Percentiles rank a stretch among this genome's conserved stretches.
Evolutionary conservation across 805 yeast species (phyloP).

Genomic region (Lipomyces sp.): DNA sequence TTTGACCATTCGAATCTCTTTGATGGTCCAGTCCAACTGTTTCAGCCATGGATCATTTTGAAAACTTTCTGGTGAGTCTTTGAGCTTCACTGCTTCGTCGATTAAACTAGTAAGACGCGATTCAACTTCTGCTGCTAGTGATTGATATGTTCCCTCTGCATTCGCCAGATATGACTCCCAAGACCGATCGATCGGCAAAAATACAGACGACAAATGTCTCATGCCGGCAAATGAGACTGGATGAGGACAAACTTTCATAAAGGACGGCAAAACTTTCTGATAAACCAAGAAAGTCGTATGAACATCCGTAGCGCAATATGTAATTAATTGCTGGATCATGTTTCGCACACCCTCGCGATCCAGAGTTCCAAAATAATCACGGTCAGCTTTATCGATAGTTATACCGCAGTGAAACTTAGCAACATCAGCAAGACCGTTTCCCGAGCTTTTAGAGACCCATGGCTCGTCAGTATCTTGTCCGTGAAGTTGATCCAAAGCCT

Average conservation of each 20-base stretch:
- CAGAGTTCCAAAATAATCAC: slow-evolving; percentile 60
- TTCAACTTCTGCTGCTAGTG: slow-evolving; percentile 55
- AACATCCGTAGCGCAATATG: slow-evolving; percentile 86
- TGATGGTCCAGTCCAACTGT: slow-evolving; percentile 83
- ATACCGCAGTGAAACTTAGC: slow-evolving; percentile 74
- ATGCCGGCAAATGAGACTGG: slow-evolving; percentile 92
- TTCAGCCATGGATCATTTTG: slow-evolving; percentile 79
- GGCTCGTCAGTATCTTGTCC: slow-evolving; percentile 46
- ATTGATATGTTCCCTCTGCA: slow-evolving; percentile 66
- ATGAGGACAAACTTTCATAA: slow-evolving; percentile 71
- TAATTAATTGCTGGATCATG: slow-evolving; percentile 59
- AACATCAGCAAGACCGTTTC: slow-evolving; percentile 77
- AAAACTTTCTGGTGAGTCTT: slow-evolving; percentile 39
- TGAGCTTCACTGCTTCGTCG: slow-evolving; percentile 51
- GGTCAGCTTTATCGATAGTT: slow-evolving; percentile 57
- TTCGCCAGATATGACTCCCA: slow-evolving; percentile 72
- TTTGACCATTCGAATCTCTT: slow-evolving; percentile 53
- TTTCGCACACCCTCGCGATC: slow-evolving; percentile 54
- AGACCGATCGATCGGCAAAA: slow-evolving; percentile 68
- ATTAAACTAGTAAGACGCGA: slow-evolving; percentile 58
- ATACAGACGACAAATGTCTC: slow-evolving; percentile 64
- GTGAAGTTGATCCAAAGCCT: background rate
- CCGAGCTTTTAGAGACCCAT: slow-evolving; percentile 74
- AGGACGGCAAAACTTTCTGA: slow-evolving; percentile 64
- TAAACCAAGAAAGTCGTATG: slow-evolving; percentile 68